Conservation (phyloP, 2,329 filamentous ascomycete genomes). For the Talaromyces verruculosus region DNA sequence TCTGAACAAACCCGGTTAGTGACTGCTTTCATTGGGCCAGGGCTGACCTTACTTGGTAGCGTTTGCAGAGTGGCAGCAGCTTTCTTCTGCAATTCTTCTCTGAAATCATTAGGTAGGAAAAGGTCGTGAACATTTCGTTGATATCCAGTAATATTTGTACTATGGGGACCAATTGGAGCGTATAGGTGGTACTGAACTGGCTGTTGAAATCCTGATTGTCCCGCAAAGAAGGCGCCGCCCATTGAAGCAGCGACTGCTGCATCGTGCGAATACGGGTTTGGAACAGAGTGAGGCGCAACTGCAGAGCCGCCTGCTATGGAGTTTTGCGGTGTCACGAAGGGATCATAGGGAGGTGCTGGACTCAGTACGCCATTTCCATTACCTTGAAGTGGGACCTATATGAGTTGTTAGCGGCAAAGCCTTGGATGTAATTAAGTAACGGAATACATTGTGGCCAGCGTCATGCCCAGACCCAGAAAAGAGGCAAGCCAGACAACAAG, state of each 20-base stretch:
- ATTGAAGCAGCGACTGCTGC: slow-evolving; percentile 48
- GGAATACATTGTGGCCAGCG: neutral
- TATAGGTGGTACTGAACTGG: slow-evolving; percentile 90
- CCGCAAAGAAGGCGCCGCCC: slow-evolving; percentile 65
- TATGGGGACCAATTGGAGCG: slow-evolving; percentile 78
- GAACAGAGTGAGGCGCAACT: slow-evolving; percentile 42
- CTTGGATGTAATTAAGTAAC: neutral
- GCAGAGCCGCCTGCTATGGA: slow-evolving; percentile 51
- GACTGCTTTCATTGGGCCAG: neutral
- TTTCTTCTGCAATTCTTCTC: slow-evolving; percentile 88
- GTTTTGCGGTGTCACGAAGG: slow-evolving; percentile 62
- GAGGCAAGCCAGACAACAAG: neutral
- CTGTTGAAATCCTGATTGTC: slow-evolving; percentile 60
- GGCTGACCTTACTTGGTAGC: slow-evolving; percentile 66
- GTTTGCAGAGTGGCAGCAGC: slow-evolving; percentile 81
- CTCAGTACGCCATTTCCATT: slow-evolving; percentile 55
- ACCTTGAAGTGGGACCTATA: slow-evolving; percentile 39
- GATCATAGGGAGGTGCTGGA: slow-evolving; percentile 57
- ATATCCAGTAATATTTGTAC: slow-evolving; percentile 77
- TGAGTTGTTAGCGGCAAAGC: neutral
- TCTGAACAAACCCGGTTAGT: slow-evolving; percentile 40
- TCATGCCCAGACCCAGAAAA: neutral
- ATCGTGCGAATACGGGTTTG: slow-evolving; percentile 78
- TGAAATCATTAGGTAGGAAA: slow-evolving; percentile 81
- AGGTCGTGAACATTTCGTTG: slow-evolving; percentile 87